These are phyloP conservation scores for Mucuna pruriens DNA, from an alignment of 306 rosid genomes.

Conservation along the genomic window DNA sequence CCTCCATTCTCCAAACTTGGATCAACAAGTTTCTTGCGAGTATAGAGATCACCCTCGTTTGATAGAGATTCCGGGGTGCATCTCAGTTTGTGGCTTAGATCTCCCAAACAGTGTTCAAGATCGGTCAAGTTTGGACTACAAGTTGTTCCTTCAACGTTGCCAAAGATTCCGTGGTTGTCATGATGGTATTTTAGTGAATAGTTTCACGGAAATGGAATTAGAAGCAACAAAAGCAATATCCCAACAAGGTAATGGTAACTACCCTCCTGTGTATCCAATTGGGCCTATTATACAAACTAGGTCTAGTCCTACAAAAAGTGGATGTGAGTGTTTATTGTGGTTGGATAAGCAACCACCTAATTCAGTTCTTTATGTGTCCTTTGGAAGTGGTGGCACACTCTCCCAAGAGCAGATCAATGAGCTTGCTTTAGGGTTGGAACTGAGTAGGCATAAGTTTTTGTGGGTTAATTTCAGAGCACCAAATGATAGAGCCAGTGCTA, in stretches of 20 bases:
- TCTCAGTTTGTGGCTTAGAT: slow-evolving; percentile 40
- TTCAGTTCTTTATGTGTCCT: slow-evolving; percentile 45
- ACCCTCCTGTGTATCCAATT: slow-evolving; percentile 28
- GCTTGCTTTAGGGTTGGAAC: slow-evolving; percentile 49
- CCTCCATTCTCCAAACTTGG: slow-evolving; percentile 26
- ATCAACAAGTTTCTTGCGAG: slow-evolving; percentile 41
- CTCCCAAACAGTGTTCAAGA: slow-evolving; percentile 43
- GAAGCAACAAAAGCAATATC: slow-evolving; percentile 15
- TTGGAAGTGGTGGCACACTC: slow-evolving; percentile 57
- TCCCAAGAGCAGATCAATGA: slow-evolving; percentile 43
- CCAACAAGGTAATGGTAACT: neutral
- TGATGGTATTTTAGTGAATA: slow-evolving; percentile 49
- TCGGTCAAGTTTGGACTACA: slow-evolving; percentile 37
- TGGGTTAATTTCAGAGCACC: slow-evolving; percentile 48
- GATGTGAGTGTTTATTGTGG: slow-evolving; percentile 45
- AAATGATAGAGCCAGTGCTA: slow-evolving; percentile 38
- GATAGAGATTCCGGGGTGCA: slow-evolving; percentile 48
- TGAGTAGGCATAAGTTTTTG: slow-evolving; percentile 41
- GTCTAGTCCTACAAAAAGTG: neutral
- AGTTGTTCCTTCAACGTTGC: slow-evolving; percentile 30
- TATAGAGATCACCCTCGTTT: slow-evolving; percentile 33
- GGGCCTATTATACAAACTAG: slow-evolving; percentile 44
- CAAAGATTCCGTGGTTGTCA: neutral
- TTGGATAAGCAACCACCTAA: slow-evolving; percentile 39
- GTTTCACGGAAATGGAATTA: slow-evolving; percentile 42